phyloP scores from a whole-genome alignment of 129 eudicot species.

The Tagetes erecta region DNA sequence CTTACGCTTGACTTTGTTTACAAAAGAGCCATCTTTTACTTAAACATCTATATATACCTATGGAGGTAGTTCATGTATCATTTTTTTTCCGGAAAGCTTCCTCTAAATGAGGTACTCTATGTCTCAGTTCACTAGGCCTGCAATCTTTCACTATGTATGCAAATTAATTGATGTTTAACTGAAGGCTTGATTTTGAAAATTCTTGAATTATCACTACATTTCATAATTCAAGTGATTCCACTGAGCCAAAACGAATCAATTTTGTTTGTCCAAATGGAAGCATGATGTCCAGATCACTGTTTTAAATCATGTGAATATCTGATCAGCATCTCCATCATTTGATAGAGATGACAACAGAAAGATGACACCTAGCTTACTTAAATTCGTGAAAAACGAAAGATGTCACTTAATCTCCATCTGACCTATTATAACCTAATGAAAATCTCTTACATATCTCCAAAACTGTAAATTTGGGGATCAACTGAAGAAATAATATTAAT shows the following conservation, averaged over 20 bases:
- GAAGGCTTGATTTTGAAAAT: not conserved
- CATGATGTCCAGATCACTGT: not conserved
- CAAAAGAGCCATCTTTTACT: not conserved
- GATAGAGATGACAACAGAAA: too few species aligned
- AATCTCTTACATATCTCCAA: not conserved
- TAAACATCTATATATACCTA: conserved; percentile 10
- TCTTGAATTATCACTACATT: not conserved
- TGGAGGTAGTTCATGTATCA: not conserved
- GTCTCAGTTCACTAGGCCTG: not conserved
- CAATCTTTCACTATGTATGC: conserved; percentile 9
- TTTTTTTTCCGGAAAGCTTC: not conserved
- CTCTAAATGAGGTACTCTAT: conserved; percentile 13
- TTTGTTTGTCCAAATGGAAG: not conserved
- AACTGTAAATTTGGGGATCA: not conserved
- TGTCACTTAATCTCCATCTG: conserved; percentile 10
- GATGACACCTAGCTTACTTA: not conserved
- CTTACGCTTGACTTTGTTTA: conserved; percentile 17
- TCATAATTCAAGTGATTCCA: not conserved
- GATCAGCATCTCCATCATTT: not conserved
- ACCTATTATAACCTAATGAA: not conserved
- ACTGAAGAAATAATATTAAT: not conserved
- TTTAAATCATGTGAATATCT: conserved; percentile 1
- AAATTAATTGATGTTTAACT: conserved; percentile 14
- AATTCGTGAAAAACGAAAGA: not conserved
- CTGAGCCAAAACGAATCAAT: conserved; percentile 12